Evolutionary conservation across 805 yeast species (phyloP).

Genomic region (Pichia membranifaciens): DNA sequence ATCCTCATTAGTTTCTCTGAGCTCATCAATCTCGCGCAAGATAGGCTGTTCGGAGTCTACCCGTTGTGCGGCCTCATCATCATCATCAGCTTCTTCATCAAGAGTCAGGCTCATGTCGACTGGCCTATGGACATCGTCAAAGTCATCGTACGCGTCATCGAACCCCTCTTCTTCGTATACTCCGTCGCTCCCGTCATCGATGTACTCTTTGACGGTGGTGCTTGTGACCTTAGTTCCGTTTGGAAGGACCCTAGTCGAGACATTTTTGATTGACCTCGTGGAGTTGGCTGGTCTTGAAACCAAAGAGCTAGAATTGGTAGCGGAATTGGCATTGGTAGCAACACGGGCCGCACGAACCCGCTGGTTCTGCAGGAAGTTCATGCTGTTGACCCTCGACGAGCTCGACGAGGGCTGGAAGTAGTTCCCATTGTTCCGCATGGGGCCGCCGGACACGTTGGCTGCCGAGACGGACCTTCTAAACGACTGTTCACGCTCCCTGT

Average conservation of each 20-base stretch:
- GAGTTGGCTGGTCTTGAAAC: not conserved
- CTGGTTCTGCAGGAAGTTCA: not conserved
- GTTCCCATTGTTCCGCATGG: no score
- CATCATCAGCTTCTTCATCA: not conserved
- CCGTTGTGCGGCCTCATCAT: not conserved
- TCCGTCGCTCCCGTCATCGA: constrained; percentile 21
- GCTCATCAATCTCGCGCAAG: no score
- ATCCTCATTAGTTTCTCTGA: no score
- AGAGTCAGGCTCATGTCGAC: constrained; percentile 9
- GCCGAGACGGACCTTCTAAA: constrained; percentile 7
- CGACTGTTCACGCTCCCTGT: constrained; percentile 7
- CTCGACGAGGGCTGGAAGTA: not conserved
- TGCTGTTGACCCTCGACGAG: not conserved
- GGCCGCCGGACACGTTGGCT: not conserved
- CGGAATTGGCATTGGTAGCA: not conserved
- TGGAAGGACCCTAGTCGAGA: constrained; percentile 12
- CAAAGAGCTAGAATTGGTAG: no score
- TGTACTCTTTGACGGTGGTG: constrained; percentile 17
- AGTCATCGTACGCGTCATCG: constrained; percentile 9
- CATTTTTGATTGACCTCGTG: constrained; percentile 9
- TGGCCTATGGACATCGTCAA: constrained; percentile 8
- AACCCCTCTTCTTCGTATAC: constrained; percentile 3
- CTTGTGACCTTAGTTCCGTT: constrained; percentile 15
- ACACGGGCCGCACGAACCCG: not conserved
- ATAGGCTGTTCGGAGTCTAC: not conserved